Evolutionary conservation across 306 rosid species (phyloP), one percentile per base, ranked within the genome.

Genomic region (Fragaria ananassa): DNA sequence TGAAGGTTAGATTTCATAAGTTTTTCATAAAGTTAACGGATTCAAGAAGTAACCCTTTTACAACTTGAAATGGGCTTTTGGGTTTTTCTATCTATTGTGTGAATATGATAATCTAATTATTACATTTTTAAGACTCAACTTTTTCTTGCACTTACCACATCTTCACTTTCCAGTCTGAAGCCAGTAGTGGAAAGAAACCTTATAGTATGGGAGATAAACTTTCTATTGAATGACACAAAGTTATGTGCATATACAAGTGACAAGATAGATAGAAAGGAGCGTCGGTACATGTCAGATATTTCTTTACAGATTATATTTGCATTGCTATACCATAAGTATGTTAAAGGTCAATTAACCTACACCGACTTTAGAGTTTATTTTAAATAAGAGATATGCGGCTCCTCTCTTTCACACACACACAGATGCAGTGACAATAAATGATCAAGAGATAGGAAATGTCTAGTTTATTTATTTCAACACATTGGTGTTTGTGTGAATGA

Each of bases 1-100:
- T 90, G 87, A 92, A 95, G 97, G 99, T 95, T 69, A 72, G 91
- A 80, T 66, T 72, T 83, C 78, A 39, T 74, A 17, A 78, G 62
- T 42, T 47, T 71, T 70, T 68, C 27, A 39, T 35, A 18, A 35
- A 17, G 3, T 66, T 27, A 35, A 39, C 0, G 2, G 27, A 65
- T 35, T 35, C 13, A 10, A n/a, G 44, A 66, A 37, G 47, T 34
- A 18, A 1, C 46, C 49, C n/a, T 66, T 66, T 45, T 41, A 37
- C 49, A 37, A 17, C 44, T 57, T 72, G 66, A 72, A 54, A 53
- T 3, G 34, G 18, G 66, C 4, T n/a, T 53, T 39, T 6, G 13
- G 65, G 37, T 37, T 51, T 51, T 9, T 17, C 31, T 19, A 71
- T 71, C 10, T 29, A 10, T 31, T 31, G 15, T 15, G 73, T 17